Percentiles rank a stretch among this genome's conserved stretches.
Conservation (phyloP, 2,329 filamentous ascomycete genomes). For the Alternaria alternata region DNA sequence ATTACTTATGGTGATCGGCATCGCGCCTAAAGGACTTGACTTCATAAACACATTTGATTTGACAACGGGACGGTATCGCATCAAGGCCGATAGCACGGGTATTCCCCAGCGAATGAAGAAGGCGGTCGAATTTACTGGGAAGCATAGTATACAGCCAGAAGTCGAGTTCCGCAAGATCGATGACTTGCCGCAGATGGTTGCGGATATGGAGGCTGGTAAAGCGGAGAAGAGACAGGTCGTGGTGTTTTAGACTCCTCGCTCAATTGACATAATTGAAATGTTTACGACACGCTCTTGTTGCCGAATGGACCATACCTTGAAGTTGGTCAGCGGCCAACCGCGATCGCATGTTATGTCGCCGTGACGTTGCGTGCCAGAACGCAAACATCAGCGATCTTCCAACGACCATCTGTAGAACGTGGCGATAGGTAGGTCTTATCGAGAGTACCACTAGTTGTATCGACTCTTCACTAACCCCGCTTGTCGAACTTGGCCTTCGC, state of each 20-base stretch:
- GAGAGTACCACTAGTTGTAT: neutral
- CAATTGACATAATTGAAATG: too few species aligned
- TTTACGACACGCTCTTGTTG: fast-evolving
- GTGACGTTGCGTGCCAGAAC: neutral
- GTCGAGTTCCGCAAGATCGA: slow-evolving; percentile 53
- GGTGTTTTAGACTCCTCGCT: slow-evolving; percentile 34
- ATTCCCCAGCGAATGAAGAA: slow-evolving; percentile 56
- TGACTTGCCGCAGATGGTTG: slow-evolving; percentile 51
- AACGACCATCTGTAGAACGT: neutral
- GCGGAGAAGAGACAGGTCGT: slow-evolving; percentile 50
- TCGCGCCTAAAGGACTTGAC: slow-evolving; percentile 49
- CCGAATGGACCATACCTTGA: neutral
- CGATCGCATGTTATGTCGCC: neutral
- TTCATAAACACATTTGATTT: slow-evolving; percentile 53
- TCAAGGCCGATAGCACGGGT: slow-evolving; percentile 55
- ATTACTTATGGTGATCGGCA: slow-evolving; percentile 55
- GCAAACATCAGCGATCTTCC: neutral
- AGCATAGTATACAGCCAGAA: slow-evolving; percentile 53
- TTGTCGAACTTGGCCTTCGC: neutral
- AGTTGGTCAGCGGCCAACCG: fast-evolving
- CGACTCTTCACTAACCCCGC: neutral
- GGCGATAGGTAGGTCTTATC: neutral
- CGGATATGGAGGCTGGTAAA: slow-evolving; percentile 51
- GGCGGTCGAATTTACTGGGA: slow-evolving; percentile 55
- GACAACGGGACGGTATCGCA: slow-evolving; percentile 51